phyloP scores from a whole-genome alignment of 2,329 filamentous ascomycete species.

The Talaromyces marneffei region DNA sequence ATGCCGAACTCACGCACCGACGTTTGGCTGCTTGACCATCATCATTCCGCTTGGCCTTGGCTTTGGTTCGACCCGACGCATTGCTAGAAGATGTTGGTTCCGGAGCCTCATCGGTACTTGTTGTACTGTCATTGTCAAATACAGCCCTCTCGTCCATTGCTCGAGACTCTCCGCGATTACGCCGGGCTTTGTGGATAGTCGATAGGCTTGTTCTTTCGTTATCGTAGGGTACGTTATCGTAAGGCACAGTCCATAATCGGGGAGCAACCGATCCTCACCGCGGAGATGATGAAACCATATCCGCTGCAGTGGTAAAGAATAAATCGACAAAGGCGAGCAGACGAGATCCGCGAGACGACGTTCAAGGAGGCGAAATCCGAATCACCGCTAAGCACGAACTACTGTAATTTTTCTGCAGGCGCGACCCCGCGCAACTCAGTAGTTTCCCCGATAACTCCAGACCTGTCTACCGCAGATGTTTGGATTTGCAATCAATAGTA shows the following conservation, averaged over 20 bases:
- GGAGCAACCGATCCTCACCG: neutral
- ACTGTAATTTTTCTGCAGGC: neutral
- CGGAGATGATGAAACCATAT: neutral
- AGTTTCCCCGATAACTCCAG: slow-evolving; percentile 1
- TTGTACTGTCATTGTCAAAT: slow-evolving; percentile 7
- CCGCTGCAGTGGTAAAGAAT: neutral
- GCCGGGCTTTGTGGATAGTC: neutral
- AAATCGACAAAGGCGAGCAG: neutral
- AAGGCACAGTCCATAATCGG: slow-evolving; percentile 1
- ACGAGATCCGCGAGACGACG: neutral
- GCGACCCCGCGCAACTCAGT: neutral
- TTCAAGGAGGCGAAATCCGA: neutral
- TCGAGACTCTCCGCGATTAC: neutral
- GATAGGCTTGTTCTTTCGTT: neutral
- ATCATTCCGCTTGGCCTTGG: slow-evolving; percentile 28
- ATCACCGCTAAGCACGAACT: neutral
- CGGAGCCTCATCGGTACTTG: slow-evolving; percentile 8
- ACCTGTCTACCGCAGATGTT: neutral
- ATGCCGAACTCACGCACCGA: slow-evolving; percentile 77
- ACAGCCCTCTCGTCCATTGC: slow-evolving; percentile 10
- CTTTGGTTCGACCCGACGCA: slow-evolving; percentile 17
- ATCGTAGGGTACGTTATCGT: neutral
- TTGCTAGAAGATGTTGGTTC: neutral
- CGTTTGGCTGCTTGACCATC: slow-evolving; percentile 49
- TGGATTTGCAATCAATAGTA: neutral